phyloP scores from a whole-genome alignment of 2,329 filamentous ascomycete species.

The Exophiala spinifera region DNA sequence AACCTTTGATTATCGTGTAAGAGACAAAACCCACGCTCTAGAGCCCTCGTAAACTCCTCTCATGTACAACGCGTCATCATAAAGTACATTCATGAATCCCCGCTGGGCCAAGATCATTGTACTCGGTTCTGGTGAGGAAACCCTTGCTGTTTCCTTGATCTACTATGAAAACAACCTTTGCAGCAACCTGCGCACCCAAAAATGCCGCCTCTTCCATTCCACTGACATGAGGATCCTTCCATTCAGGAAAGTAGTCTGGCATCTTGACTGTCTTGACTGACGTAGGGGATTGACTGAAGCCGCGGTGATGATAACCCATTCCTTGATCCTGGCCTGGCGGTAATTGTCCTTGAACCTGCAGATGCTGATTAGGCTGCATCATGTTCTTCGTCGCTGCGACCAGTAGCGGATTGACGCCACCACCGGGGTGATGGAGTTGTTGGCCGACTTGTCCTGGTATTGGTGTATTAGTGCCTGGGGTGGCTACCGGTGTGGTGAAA shows the following conservation, averaged over 20 bases:
- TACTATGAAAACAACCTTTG: conserved; percentile 68
- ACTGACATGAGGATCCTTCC: conserved; percentile 65
- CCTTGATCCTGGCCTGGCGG: conserved; percentile 31
- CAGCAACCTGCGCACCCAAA: conserved; percentile 81
- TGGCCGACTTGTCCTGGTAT: conserved; percentile 44
- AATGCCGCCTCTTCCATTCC: conserved; percentile 80
- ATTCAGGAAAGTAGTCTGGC: conserved; percentile 85
- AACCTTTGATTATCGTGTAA: no score
- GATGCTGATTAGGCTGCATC: conserved; percentile 41
- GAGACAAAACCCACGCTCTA: no score
- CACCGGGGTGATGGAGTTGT: conserved; percentile 55
- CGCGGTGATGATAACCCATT: conserved; percentile 53
- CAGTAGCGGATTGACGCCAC: conserved; percentile 80
- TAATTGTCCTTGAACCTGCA: conserved; percentile 38
- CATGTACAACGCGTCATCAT: conserved; percentile 23
- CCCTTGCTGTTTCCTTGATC: conserved; percentile 66
- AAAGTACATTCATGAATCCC: conserved; percentile 59
- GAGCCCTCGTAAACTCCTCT: no score
- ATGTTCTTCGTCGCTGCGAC: conserved; percentile 69
- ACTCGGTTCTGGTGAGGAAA: conserved; percentile 66
- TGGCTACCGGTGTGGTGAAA: conserved; percentile 84
- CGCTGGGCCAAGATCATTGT: conserved; percentile 64
- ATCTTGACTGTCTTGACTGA: conserved; percentile 74
- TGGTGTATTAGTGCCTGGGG: conserved; percentile 86
- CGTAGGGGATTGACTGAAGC: conserved; percentile 73